Base-by-base conservation (phyloP, 2,329 filamentous ascomycete species). In the Fusarium sp. region DNA sequence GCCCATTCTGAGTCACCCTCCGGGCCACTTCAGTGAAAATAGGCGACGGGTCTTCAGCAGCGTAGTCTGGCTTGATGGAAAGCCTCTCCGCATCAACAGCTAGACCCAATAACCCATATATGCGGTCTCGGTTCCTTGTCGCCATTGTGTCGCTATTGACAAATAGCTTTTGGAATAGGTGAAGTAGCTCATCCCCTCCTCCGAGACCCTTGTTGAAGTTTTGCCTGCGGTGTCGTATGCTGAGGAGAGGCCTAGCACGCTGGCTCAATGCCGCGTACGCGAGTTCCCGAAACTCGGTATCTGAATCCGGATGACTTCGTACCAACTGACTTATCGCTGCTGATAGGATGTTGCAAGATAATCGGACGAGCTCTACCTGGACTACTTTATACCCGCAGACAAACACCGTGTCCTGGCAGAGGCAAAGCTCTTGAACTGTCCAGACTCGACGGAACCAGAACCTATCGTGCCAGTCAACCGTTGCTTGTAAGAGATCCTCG, bases 401-500 rank as follows among this genome's bases (percentile, higher is more conserved):
- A 27, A 63, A 63, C 4, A 63, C 35, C 9, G 61, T 56, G 27
- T 63, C 20, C 12, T 27, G 25, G 5, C 61, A 63, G 6, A 63
- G 30, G 45, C 61, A 56, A 20, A 63, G 32, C 47, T 63, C 61
- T 12, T 63, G 61, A 25, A 63, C 47, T 14, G 47, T 56, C 61
- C 47, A 63, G 45, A 63, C 33, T n/a, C 61, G 61, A 25, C 43
- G 61, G 61, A 63, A 63, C 61, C 61, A 56, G 12, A 32, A n/a
- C 10, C 61, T 33, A 8, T 63, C 61, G 6, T 63, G 56, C 61
- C 47, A 56, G 32, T 37, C n/a, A n/a, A 63, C 25, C 4, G 32
- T 57, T 12, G 35, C 61, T n/a, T 56, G 47, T 7, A 63, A 25
- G 3, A 63, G 61, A 22, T 25, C 27, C 14, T 63, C 61, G 6